Percentiles rank a stretch among this genome's conserved stretches.
Conservation (phyloP, 768 basidiomycete species). For the Boletus vermiculosoides region DNA sequence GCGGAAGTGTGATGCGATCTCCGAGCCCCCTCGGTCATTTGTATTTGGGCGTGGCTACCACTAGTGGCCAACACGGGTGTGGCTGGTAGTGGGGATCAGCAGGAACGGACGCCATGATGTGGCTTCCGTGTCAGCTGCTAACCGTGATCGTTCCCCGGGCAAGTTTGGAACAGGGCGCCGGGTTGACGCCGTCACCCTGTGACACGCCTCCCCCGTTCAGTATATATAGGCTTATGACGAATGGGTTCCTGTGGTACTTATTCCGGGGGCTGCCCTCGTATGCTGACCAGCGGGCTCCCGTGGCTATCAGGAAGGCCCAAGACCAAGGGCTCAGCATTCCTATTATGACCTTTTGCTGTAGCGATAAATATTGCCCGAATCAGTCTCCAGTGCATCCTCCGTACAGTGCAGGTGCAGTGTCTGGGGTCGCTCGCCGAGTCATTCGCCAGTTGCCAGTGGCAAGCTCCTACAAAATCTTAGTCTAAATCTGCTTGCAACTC, state of each 20-base stretch:
- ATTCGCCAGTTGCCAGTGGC: background rate
- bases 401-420: background rate
- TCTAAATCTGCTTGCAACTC: too few relatives aligned
- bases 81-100: slow-evolving; percentile 1
- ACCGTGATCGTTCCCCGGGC: background rate
- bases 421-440: slow-evolving; percentile 2
- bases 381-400: background rate
- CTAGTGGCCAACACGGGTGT: background rate
- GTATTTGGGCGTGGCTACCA: background rate
- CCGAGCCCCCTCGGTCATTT: background rate
- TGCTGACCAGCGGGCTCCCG: background rate
- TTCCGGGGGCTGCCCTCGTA: background rate
- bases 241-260: background rate
- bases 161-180: background rate
- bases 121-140: background rate
- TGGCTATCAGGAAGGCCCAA: background rate
- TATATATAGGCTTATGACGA: too few relatives aligned
- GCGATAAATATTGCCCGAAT: background rate
- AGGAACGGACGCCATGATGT: background rate
- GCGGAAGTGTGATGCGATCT: background rate
- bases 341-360: too few relatives aligned
- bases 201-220: too few relatives aligned
- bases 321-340: background rate
- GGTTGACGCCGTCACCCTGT: too few relatives aligned
- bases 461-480: background rate